A percentile compares a stretch with the other conserved stretches of the same genome.
These are phyloP conservation scores for Claviceps sp. DNA, from an alignment of 2,329 filamentous ascomycete genomes.

Conservation along the genomic window DNA sequence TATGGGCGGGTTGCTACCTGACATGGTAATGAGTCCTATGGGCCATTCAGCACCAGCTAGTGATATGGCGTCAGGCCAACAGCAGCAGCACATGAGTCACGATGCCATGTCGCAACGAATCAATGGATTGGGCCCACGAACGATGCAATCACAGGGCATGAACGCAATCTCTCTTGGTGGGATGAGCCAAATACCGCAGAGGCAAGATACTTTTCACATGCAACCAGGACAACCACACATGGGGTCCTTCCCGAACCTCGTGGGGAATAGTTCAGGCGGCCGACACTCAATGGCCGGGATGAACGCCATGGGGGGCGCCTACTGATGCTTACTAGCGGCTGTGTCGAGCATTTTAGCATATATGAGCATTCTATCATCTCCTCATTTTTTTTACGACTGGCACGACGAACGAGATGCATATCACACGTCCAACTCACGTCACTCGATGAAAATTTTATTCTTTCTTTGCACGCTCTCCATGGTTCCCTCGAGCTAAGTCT, in stretches of 20 bases:
- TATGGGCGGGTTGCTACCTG: conserved; percentile 35
- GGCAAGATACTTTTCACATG: conserved; percentile 21
- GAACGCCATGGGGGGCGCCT: conserved; percentile 12
- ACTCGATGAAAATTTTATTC: neutral
- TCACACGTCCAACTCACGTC: neutral
- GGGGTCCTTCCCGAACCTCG: conserved; percentile 35
- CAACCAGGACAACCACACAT: conserved; percentile 13
- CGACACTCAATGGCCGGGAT: conserved; percentile 14
- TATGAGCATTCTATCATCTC: neutral
- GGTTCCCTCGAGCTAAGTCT: neutral
- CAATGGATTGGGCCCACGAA: conserved; percentile 12
- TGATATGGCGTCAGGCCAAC: conserved; percentile 12
- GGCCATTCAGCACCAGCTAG: conserved; percentile 15
- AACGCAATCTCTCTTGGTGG: conserved; percentile 18
- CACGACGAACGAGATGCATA: neutral
- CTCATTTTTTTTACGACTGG: neutral
- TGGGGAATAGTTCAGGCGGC: conserved; percentile 28
- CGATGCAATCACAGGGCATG: conserved; percentile 14
- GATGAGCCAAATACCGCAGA: conserved; percentile 15
- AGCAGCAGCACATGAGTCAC: conserved; percentile 19
- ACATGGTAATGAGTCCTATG: conserved; percentile 40
- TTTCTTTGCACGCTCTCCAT: neutral
- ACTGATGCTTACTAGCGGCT: neutral
- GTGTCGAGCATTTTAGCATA: neutral
- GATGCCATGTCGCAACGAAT: conserved; percentile 16